phyloP scores from a whole-genome alignment of 2,329 filamentous ascomycete genomes.

The Verticillium albo-atrum region DNA sequence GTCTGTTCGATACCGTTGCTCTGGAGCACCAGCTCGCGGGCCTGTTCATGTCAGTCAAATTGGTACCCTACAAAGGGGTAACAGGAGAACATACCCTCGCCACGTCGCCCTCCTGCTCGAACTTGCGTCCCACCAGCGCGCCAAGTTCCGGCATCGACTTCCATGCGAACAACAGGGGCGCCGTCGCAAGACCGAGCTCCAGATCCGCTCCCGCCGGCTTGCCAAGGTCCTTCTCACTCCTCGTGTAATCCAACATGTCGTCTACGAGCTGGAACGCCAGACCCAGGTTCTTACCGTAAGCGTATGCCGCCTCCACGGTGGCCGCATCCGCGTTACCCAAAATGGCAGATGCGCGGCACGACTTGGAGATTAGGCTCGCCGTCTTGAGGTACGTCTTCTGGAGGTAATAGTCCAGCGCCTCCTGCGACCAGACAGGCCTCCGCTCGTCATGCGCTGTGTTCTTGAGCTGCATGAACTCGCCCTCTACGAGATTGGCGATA shows the following conservation, averaged over 20 bases:
- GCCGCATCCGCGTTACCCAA: conserved; percentile 71
- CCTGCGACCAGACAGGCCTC: conserved; percentile 80
- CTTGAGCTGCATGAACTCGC: conserved; percentile 99
- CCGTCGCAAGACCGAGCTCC: conserved; percentile 88
- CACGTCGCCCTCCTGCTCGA: conserved; percentile 78
- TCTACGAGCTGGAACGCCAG: conserved; percentile 96
- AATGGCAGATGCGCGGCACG: conserved; percentile 83
- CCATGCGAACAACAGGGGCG: conserved; percentile 93
- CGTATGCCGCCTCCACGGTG: conserved; percentile 86
- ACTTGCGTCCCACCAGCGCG: conserved; percentile 86
- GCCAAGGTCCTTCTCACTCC: conserved; percentile 77
- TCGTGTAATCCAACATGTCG: conserved; percentile 95
- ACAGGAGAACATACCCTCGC: conserved; percentile 57
- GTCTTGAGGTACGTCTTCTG: conserved; percentile 99
- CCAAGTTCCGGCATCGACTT: conserved; percentile 82
- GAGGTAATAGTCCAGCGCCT: conserved; percentile 87
- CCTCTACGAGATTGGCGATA: conserved; percentile 95
- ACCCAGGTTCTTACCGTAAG: conserved; percentile 89
- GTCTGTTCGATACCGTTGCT: conserved; percentile 92
- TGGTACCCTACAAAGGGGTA: conserved; percentile 6
- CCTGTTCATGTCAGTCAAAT: conserved; percentile 46
- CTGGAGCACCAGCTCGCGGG: conserved; percentile 75
- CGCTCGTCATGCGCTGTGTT: conserved; percentile 88
- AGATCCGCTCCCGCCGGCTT: conserved; percentile 95
- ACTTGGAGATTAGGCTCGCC: conserved; percentile 92